phyloP scores from a whole-genome alignment of 331 rosid genomes.

The Phaseolus coccineus region DNA sequence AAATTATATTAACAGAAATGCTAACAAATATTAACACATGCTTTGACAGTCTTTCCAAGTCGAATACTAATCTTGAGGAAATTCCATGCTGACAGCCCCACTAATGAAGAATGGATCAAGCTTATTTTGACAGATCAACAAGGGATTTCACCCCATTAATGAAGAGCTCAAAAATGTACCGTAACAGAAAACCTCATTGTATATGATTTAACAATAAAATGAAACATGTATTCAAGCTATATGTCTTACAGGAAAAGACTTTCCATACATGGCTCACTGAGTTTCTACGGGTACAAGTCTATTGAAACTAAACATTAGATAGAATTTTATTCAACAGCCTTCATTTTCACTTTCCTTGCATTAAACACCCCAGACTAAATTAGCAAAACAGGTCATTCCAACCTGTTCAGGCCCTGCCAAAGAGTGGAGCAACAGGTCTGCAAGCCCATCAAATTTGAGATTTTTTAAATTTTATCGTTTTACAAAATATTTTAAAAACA shows the following conservation, averaged over 20 bases:
- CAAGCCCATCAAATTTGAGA: no score
- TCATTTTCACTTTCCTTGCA: slow-evolving; percentile 1
- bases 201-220: no score
- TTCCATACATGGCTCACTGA: not conserved
- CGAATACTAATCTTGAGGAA: not conserved
- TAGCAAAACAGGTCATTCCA: no score
- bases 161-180: not conserved
- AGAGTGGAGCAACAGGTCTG: no score
- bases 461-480: no score
- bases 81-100: not conserved
- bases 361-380: slow-evolving; percentile 5
- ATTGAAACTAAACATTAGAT: slow-evolving; percentile 26
- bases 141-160: not conserved
- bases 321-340: not conserved
- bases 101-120: not conserved
- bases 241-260: not conserved
- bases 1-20: not conserved
- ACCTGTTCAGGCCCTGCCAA: no score
- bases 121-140: not conserved
- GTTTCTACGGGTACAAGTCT: slow-evolving; percentile 9
- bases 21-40: not conserved
- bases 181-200: not conserved
- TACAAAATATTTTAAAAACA: no score
- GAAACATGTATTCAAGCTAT: not conserved
- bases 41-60: not conserved